These are phyloP conservation scores for Letharia lupina DNA, from an alignment of 495 filamentous ascomycete species.

Conservation along the genomic window DNA sequence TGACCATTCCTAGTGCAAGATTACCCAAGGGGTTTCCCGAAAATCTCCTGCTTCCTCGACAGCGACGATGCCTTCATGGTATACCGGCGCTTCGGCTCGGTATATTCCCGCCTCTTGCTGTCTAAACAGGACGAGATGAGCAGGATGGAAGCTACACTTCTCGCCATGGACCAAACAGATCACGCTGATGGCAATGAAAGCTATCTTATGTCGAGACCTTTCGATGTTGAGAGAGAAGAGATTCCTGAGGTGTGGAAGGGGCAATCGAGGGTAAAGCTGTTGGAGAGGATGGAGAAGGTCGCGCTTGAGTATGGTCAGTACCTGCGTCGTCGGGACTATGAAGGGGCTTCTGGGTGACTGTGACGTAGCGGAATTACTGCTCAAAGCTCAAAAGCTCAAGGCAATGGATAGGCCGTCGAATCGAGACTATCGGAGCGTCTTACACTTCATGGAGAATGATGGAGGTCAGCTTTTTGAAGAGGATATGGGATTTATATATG, in stretches of 20 bases:
- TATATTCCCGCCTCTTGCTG: conserved; percentile 25
- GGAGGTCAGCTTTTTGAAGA: conserved; percentile 25
- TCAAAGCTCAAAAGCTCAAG: conserved; percentile 31
- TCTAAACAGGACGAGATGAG: conserved; percentile 27
- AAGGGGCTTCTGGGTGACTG: not conserved
- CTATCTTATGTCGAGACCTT: conserved; percentile 14
- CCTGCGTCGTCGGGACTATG: not conserved
- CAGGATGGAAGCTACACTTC: conserved; percentile 19
- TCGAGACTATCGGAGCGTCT: conserved; percentile 33
- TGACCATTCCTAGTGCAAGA: conserved; percentile 21
- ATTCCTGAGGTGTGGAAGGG: conserved; percentile 7
- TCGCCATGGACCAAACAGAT: conserved; percentile 21
- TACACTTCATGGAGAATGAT: conserved; percentile 30
- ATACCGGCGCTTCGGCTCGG: conserved; percentile 24
- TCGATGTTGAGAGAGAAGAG: conserved; percentile 11
- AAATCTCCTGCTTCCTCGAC: conserved; percentile 23
- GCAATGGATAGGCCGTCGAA: conserved; percentile 30
- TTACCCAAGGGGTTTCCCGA: conserved; percentile 24
- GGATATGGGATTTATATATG: conserved; percentile 31
- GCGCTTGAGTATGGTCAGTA: conserved; percentile 32
- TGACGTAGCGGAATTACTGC: conserved; percentile 29
- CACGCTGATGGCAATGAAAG: not conserved
- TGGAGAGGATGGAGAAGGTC: conserved; percentile 28
- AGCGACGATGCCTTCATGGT: conserved; percentile 28
- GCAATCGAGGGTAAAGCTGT: conserved; percentile 24